Percentiles rank a stretch among this genome's conserved stretches.
phyloP scores from a whole-genome alignment of 75 land plant species.

The Ceratopteris richardii region DNA sequence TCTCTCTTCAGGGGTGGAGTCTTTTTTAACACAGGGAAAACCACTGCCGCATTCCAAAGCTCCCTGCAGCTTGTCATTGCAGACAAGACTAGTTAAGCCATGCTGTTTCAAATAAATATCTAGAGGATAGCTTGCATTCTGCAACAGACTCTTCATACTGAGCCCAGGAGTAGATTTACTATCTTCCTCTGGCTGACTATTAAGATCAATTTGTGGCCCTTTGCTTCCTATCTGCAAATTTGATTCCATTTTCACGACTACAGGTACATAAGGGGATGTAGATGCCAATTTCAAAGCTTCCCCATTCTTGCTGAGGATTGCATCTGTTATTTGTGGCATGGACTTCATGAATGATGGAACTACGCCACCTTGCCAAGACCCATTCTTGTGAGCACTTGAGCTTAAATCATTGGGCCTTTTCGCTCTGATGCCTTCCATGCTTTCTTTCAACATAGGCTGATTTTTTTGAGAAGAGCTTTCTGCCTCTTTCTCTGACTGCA shows the following conservation, averaged over 20 bases:
- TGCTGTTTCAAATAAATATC: slow-evolving; percentile 55
- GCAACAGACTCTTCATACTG: slow-evolving; percentile 57
- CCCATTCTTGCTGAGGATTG: not conserved
- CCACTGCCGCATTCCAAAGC: too few relatives aligned
- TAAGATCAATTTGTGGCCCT: slow-evolving; percentile 61
- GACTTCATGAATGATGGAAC: not conserved
- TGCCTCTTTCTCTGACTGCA: slow-evolving; percentile 39
- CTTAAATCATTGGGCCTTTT: not conserved
- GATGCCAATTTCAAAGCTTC: not conserved
- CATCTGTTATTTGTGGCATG: not conserved
- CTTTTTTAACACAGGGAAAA: too few relatives aligned
- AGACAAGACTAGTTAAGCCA: slow-evolving; percentile 28
- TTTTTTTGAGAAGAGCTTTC: slow-evolving; percentile 13
- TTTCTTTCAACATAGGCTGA: not conserved
- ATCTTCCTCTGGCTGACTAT: slow-evolving; percentile 87
- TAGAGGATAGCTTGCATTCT: slow-evolving; percentile 51
- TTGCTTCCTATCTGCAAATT: not conserved
- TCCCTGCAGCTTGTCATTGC: too few relatives aligned
- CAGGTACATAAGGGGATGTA: not conserved
- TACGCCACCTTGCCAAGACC: not conserved
- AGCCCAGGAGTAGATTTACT: slow-evolving; percentile 39
- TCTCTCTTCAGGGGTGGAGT: too few relatives aligned
- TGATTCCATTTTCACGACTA: not conserved
- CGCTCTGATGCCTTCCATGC: not conserved
- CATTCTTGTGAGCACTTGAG: not conserved